Percentiles rank a stretch among this genome's conserved stretches.
phyloP scores from a whole-genome alignment of 345 rosid species.

The Jatropha curcas region DNA sequence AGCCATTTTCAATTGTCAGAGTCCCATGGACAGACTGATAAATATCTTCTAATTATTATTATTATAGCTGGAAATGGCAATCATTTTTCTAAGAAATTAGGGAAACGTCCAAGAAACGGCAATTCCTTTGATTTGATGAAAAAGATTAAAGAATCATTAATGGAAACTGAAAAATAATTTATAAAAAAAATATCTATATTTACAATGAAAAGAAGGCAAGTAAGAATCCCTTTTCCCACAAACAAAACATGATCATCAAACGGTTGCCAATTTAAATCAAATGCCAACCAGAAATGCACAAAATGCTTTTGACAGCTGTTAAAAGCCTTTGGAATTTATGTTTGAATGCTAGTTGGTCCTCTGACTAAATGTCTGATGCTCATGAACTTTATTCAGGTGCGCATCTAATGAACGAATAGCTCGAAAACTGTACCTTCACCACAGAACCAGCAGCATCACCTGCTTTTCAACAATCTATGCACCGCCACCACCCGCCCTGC shows the following conservation, averaged over 20 bases:
- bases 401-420: neutral
- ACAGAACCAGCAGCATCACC: neutral
- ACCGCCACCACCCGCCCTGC: too few species aligned
- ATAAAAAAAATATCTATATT: neutral
- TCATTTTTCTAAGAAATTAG: neutral
- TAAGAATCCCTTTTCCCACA: neutral
- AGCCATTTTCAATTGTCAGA: too few species aligned
- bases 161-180: neutral
- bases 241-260: neutral
- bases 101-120: neutral
- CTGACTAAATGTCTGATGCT: too few species aligned
- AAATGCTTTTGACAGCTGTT: neutral
- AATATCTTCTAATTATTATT: neutral
- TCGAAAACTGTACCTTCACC: conserved; percentile 18
- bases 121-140: neutral
- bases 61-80: neutral
- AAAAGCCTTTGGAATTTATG: neutral
- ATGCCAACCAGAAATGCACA: too few species aligned
- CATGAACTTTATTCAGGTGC: neutral
- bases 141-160: too few species aligned
- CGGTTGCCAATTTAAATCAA: too few species aligned
- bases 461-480: conserved; percentile 4
- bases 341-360: too few species aligned
- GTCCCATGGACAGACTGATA: too few species aligned
- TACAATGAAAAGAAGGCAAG: neutral